Percentiles rank a stretch among this genome's conserved stretches.
Evolutionary conservation across 169 alveolate species (phyloP).

Genomic region (Hammondia hammondi): DNA sequence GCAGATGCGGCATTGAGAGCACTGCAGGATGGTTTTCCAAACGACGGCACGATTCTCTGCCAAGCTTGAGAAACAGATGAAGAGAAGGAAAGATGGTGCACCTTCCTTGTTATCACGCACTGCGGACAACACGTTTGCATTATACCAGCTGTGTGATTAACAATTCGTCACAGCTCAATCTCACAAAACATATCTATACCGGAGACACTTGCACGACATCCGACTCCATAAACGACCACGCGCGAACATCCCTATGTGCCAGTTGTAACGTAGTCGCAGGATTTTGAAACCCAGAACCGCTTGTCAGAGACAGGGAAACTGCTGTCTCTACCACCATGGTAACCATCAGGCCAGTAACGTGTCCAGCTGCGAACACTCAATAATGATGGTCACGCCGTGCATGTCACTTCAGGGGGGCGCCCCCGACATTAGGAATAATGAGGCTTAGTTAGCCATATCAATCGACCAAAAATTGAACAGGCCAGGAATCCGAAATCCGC

Average conservation of each 20-base stretch:
- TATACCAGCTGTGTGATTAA: too few species aligned
- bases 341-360: not conserved
- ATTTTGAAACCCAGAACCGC: not conserved
- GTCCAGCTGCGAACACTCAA: not conserved
- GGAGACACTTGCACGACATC: not conserved
- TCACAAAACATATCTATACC: not conserved
- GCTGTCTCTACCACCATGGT: not conserved
- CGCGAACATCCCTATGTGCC: not conserved
- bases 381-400: not conserved
- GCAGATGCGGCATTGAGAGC: conserved; percentile 39
- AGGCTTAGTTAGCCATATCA: too few species aligned
- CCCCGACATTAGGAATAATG: too few species aligned
- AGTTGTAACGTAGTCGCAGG: not conserved
- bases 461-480: too few species aligned
- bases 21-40: not conserved
- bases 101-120: too few species aligned
- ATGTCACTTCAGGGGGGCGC: too few species aligned
- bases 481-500: too few species aligned
- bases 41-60: not conserved
- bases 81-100: too few species aligned
- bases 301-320: not conserved
- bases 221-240: not conserved
- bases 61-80: too few species aligned
- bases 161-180: not conserved
- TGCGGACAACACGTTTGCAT: too few species aligned